A percentile compares a stretch with the other conserved stretches of the same genome.
Evolutionary conservation across 257 asterid genomes (phyloP).

Genomic region (Nicotiana undulata): DNA sequence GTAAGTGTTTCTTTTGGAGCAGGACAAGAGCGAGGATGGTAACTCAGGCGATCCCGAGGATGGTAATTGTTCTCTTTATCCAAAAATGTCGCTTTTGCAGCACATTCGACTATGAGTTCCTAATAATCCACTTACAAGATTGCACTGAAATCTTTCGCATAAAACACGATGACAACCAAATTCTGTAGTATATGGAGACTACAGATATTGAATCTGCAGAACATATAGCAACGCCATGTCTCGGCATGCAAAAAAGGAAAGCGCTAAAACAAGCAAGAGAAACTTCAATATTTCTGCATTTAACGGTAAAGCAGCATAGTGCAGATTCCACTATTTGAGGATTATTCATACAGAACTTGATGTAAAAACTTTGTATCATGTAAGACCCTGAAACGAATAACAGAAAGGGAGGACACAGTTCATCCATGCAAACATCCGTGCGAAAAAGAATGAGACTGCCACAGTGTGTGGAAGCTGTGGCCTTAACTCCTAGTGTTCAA

Average conservation of each 20-base stretch:
- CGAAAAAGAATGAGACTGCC: background rate
- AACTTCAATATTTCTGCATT: background rate
- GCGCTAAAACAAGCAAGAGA: background rate
- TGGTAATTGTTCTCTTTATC: too few relatives aligned
- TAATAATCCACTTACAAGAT: too few relatives aligned
- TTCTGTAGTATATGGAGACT: too few relatives aligned
- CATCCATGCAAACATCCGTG: background rate
- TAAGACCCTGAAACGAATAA: background rate
- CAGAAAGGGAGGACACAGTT: background rate
- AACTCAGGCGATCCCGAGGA: too few relatives aligned
- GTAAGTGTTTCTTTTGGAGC: too few relatives aligned
- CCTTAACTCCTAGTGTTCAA: background rate
- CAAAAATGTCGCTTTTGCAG: too few relatives aligned
- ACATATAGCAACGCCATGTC: background rate
- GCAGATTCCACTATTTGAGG: background rate
- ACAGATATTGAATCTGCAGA: too few relatives aligned
- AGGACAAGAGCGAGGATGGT: too few relatives aligned
- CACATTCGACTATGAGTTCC: too few relatives aligned
- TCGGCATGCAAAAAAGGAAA: background rate
- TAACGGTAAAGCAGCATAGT: background rate
- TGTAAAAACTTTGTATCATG: background rate
- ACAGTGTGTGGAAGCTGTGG: background rate
- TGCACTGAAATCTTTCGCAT: too few relatives aligned
- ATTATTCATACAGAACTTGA: background rate
- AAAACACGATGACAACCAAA: too few relatives aligned